phyloP scores from a whole-genome alignment of 768 basidiomycete genomes.

The Tylopilus subfusipes region DNA sequence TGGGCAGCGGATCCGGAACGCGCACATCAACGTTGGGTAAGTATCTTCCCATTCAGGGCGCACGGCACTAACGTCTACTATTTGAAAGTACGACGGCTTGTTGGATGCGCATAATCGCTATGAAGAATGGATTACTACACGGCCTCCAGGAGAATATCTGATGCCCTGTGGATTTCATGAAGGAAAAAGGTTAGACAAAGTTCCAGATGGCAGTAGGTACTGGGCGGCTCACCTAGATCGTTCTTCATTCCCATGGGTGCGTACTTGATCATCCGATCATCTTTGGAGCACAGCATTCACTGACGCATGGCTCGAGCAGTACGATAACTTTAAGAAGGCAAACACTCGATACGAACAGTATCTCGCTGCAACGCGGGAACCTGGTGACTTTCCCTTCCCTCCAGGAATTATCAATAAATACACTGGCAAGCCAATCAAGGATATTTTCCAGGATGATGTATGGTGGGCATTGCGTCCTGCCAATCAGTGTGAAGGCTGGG shows the following conservation, averaged over 20 bases:
- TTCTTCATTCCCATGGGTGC: conserved; percentile 8
- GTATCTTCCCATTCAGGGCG: not conserved
- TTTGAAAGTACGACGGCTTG: conserved; percentile 5
- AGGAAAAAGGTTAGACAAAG: not conserved
- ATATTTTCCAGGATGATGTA: conserved; percentile 13
- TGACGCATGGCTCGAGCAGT: not conserved
- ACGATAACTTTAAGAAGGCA: not conserved
- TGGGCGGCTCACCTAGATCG: conserved; percentile 8
- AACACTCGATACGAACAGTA: conserved; percentile 9
- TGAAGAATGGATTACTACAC: conserved; percentile 15
- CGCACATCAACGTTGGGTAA: conserved; percentile 9
- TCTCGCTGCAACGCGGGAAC: not conserved
- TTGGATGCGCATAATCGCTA: conserved; percentile 11
- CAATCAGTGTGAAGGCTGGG: conserved; percentile 1
- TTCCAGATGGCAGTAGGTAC: not conserved
- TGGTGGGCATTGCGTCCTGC: conserved; percentile 12
- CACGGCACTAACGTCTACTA: not conserved
- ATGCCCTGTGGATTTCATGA: not conserved
- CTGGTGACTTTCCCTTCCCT: conserved; percentile 12
- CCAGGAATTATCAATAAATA: not conserved
- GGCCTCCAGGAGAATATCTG: conserved; percentile 6
- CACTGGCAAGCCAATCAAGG: conserved; percentile 1
- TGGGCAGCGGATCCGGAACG: conserved; percentile 11
- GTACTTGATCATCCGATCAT: not conserved
- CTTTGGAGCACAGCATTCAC: not conserved